These are phyloP conservation scores for Tagetes erecta DNA, from an alignment of 129 eudicot genomes.

Conservation along the genomic window DNA sequence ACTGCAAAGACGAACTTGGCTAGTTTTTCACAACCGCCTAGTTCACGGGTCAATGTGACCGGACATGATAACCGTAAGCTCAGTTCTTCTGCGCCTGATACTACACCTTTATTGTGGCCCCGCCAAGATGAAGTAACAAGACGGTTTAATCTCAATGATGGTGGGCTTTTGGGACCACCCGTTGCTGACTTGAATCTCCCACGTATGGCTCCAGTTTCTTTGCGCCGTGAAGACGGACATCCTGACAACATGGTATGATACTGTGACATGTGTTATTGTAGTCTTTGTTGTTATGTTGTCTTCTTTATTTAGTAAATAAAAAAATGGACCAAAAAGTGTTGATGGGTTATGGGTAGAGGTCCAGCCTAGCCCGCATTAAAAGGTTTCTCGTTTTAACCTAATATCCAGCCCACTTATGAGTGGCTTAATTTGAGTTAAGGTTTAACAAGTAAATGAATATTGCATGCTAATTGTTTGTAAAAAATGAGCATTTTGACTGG, in stretches of 20 bases:
- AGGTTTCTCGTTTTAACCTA: background rate
- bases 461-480: background rate
- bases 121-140: conserved; percentile 69
- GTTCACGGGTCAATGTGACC: conserved; percentile 50
- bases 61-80: conserved; percentile 57
- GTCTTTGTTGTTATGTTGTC: conserved; percentile 16
- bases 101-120: conserved; percentile 80
- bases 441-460: conserved; percentile 1
- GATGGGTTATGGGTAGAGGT: background rate
- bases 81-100: conserved; percentile 45
- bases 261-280: conserved; percentile 4
- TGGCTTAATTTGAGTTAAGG: background rate
- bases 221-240: conserved; percentile 63
- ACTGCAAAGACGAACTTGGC: conserved; percentile 56
- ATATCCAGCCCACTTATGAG: background rate
- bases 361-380: background rate
- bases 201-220: conserved; percentile 68
- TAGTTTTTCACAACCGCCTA: conserved; percentile 51
- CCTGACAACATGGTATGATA: conserved; percentile 67
- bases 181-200: conserved; percentile 53
- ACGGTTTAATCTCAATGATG: conserved; percentile 76
- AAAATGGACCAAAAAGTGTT: background rate
- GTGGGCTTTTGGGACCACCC: conserved; percentile 41
- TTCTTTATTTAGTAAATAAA: background rate
- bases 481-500: background rate